Percentiles rank a stretch among this genome's conserved stretches.
These are phyloP conservation scores for Rhynchospora pubera DNA, from an alignment of 176 grass and related monocot species.

Conservation along the genomic window DNA sequence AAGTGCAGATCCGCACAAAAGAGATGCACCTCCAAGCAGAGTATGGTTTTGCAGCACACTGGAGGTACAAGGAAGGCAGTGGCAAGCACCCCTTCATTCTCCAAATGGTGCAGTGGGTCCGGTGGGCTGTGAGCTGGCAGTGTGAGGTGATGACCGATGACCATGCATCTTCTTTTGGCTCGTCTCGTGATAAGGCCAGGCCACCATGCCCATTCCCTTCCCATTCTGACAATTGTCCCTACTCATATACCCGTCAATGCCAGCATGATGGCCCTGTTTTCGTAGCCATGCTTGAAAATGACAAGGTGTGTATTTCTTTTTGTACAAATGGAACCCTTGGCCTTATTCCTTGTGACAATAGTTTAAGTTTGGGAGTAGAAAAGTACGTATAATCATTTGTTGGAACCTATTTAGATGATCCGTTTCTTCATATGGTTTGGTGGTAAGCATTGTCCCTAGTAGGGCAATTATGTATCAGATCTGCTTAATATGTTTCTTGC, in stretches of 20 bases:
- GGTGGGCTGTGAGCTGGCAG: slow-evolving; percentile 82
- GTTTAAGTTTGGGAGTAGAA: not conserved
- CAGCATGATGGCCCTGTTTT: slow-evolving; percentile 70
- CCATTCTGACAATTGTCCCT: slow-evolving; percentile 72
- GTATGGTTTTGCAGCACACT: slow-evolving; percentile 83
- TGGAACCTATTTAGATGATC: not conserved
- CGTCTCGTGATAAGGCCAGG: slow-evolving; percentile 22
- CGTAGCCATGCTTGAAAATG: slow-evolving; percentile 72
- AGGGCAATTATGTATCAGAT: not conserved
- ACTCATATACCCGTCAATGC: slow-evolving; percentile 54
- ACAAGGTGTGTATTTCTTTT: slow-evolving; percentile 46
- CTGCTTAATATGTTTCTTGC: not conserved
- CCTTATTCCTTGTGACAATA: not conserved
- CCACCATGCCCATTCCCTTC: slow-evolving; percentile 62
- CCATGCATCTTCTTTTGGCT: not conserved
- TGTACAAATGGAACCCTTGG: not conserved
- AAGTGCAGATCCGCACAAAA: slow-evolving; percentile 88
- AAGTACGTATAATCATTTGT: not conserved
- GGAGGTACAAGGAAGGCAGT: slow-evolving; percentile 89
- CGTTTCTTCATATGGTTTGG: not conserved
- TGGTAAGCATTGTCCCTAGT: not conserved
- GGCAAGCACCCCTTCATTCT: slow-evolving; percentile 61
- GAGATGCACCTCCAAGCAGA: slow-evolving; percentile 91
- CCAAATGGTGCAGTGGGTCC: slow-evolving; percentile 89
- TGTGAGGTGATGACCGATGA: slow-evolving; percentile 54